phyloP scores from a whole-genome alignment of 2,329 filamentous ascomycete genomes.

The Ophiostoma angusticollis region DNA sequence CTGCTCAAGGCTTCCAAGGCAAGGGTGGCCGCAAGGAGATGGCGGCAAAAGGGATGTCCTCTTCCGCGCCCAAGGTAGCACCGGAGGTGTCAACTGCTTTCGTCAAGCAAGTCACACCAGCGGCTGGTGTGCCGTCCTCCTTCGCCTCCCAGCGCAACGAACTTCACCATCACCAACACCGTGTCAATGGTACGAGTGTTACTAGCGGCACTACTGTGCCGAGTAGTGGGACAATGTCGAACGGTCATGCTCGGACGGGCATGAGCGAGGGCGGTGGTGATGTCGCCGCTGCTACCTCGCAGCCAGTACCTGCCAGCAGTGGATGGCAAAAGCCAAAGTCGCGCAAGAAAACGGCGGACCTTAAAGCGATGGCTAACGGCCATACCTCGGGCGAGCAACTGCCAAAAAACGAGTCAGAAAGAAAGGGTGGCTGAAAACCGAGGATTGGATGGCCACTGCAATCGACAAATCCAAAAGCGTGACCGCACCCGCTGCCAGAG shows the following conservation, averaged over 20 bases:
- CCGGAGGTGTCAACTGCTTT: conserved; percentile 9
- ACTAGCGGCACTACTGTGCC: background rate
- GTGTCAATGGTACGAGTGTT: conserved; percentile 24
- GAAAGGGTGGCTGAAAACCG: conserved; percentile 48
- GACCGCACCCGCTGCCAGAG: too few species aligned
- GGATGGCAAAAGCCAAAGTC: conserved; percentile 49
- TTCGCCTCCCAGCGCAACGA: too few species aligned
- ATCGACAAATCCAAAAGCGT: too few species aligned
- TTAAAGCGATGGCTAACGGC: conserved; percentile 32
- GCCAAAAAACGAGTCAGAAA: conserved; percentile 46
- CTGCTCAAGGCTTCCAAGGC: background rate
- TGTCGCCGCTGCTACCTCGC: background rate
- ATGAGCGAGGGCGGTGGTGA: conserved; percentile 5
- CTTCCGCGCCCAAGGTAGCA: conserved; percentile 7
- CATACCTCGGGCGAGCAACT: conserved; percentile 36
- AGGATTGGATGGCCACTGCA: too few species aligned
- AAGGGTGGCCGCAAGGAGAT: conserved; percentile 9
- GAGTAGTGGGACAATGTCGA: conserved; percentile 14
- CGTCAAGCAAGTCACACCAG: conserved; percentile 19
- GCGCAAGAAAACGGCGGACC: conserved; percentile 37
- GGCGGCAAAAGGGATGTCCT: conserved; percentile 5
- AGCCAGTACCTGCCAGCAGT: conserved; percentile 13
- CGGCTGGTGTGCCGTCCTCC: background rate
- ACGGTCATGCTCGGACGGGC: conserved; percentile 39
- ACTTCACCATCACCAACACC: conserved; percentile 22